Evolutionary conservation across 257 asterid species (phyloP).

Genomic region (Linaria vulgaris): DNA sequence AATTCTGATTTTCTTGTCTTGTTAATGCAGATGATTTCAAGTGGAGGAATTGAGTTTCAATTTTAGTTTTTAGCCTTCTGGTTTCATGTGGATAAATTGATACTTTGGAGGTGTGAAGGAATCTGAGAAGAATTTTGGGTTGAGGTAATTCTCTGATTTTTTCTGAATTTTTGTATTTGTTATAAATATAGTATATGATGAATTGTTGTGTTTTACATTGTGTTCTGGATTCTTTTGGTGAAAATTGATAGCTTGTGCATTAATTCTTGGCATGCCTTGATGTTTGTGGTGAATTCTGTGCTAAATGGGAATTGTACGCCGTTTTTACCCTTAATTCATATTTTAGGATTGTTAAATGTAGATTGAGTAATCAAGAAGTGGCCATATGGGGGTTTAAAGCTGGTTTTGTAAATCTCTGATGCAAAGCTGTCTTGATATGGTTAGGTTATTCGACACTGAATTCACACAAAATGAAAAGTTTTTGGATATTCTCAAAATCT

Average conservation of each 20-base stretch:
- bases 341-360: background rate
- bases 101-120: slow-evolving; percentile 22
- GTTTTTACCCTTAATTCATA: background rate
- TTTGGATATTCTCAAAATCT: slow-evolving; percentile 4
- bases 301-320: too few relatives aligned
- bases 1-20: slow-evolving; percentile 37
- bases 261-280: slow-evolving; percentile 19
- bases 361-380: background rate
- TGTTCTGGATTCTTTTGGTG: background rate
- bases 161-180: slow-evolving; percentile 4
- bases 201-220: background rate
- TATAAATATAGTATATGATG: background rate
- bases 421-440: background rate
- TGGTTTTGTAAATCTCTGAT: slow-evolving; percentile 2
- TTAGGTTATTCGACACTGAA: background rate
- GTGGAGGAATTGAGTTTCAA: slow-evolving; percentile 24
- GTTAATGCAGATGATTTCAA: slow-evolving; percentile 33
- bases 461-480: background rate
- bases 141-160: slow-evolving; percentile 43
- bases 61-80: slow-evolving; percentile 28
- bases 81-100: slow-evolving; percentile 19
- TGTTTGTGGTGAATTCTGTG: slow-evolving; percentile 16
- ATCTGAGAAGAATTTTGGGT: slow-evolving; percentile 27
- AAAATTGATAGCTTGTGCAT: slow-evolving; percentile 9
- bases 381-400: slow-evolving; percentile 21